Evolutionary conservation across 768 basidiomycete species (phyloP).

Genomic region (Calocybe indica): DNA sequence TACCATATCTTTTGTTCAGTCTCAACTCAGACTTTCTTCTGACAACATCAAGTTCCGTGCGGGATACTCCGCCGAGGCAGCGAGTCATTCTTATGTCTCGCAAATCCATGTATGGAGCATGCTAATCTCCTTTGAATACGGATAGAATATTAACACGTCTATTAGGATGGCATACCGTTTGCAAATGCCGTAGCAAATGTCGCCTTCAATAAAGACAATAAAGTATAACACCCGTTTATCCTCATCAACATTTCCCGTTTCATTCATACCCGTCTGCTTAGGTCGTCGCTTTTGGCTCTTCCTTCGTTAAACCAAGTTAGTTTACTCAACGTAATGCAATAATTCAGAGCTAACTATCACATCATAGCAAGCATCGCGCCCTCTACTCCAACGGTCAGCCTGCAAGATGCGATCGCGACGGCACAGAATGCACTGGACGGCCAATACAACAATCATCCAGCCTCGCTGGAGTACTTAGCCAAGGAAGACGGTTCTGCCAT

Average conservation of each 20-base stretch:
- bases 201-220: conserved; percentile 26
- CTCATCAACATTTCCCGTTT: too few species aligned
- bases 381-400: conserved; percentile 27
- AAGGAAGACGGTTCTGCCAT: conserved; percentile 29
- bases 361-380: conserved; percentile 17
- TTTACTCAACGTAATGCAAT: neutral
- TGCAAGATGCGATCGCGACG: conserved; percentile 26
- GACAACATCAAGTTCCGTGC: neutral
- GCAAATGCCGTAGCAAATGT: conserved; percentile 37
- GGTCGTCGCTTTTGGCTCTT: conserved; percentile 33
- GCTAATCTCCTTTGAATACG: too few species aligned
- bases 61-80: too few species aligned
- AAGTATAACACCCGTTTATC: too few species aligned
- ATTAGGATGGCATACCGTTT: conserved; percentile 21
- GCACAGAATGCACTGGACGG: conserved; percentile 32
- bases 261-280: conserved; percentile 12
- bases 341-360: neutral
- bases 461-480: conserved; percentile 34
- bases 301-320: conserved; percentile 29
- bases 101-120: too few species aligned
- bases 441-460: conserved; percentile 32
- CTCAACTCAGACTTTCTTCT: conserved; percentile 16
- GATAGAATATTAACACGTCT: too few species aligned
- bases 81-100: too few species aligned
- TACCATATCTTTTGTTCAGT: conserved; percentile 18